Conservation (phyloP, 192 early-diverging fungal genomes). For the Oehlia diaphana region DNA sequence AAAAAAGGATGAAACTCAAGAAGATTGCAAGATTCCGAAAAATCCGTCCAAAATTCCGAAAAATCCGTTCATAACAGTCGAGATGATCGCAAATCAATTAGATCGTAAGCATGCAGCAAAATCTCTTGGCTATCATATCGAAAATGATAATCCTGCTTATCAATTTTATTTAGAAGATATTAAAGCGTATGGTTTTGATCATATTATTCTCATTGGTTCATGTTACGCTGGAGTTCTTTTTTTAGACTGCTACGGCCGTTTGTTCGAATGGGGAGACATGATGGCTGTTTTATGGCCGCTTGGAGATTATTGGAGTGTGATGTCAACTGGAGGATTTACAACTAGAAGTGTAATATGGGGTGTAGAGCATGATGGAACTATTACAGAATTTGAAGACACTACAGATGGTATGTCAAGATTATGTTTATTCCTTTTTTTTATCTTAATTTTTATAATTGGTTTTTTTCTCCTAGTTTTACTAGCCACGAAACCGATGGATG, state of each 20-base stretch:
- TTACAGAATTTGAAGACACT: background rate
- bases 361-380: slow-evolving; percentile 13
- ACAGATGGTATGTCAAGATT: slow-evolving; percentile 14
- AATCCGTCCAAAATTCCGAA: too few relatives aligned
- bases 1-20: too few relatives aligned
- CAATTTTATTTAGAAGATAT: slow-evolving; percentile 8
- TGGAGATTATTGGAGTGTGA: slow-evolving; percentile 9
- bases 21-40: too few relatives aligned
- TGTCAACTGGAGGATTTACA: background rate
- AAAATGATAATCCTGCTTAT: too few relatives aligned
- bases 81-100: too few relatives aligned
- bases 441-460: background rate
- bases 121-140: too few relatives aligned
- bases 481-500: too few relatives aligned
- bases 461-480: too few relatives aligned
- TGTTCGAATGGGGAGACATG: background rate
- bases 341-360: background rate
- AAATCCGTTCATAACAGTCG: too few relatives aligned
- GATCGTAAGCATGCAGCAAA: too few relatives aligned
- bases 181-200: slow-evolving; percentile 23
- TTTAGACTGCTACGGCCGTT: slow-evolving; percentile 19
- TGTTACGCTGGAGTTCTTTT: slow-evolving; percentile 5
- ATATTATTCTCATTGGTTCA: background rate
- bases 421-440: background rate
- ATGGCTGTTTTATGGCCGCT: slow-evolving; percentile 8